Evolutionary conservation across 352 stramenopile species (phyloP).

Genomic region (Globisporangium nagaii): DNA sequence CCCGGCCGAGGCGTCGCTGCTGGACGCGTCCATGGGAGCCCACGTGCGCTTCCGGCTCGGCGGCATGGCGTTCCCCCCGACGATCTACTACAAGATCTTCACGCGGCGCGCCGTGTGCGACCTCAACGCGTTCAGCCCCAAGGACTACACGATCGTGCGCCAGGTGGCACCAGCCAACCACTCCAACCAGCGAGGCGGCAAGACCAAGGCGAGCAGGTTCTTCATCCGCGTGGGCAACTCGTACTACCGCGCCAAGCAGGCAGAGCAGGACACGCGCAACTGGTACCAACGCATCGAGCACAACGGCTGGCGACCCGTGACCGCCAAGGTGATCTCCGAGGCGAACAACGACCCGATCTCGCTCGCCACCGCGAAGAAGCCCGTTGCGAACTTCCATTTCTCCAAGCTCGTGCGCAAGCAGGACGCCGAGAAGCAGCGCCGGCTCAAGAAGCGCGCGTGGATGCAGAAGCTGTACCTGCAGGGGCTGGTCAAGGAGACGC

Average conservation of each 20-base stretch:
- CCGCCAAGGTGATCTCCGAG: conserved; percentile 66
- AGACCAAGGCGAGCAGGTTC: conserved; percentile 12
- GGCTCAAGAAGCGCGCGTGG: conserved; percentile 68
- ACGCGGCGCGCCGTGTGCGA: conserved; percentile 82
- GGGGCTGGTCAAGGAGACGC: conserved; percentile 28
- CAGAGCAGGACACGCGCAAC: conserved; percentile 41
- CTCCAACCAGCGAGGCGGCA: conserved; percentile 14
- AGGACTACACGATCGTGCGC: conserved; percentile 74
- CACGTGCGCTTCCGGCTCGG: conserved; percentile 87
- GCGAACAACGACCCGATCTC: conserved; percentile 53
- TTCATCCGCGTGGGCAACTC: conserved; percentile 73
- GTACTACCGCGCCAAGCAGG: conserved; percentile 56
- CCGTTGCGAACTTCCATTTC: conserved; percentile 32
- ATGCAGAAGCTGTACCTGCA: conserved; percentile 79
- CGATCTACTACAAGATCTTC: conserved; percentile 94
- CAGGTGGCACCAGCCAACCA: conserved; percentile 25
- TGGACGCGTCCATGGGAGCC: conserved; percentile 78
- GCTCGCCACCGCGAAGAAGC: conserved; percentile 35
- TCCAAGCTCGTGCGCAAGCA: conserved; percentile 48
- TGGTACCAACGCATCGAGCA: conserved; percentile 89
- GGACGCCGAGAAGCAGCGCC: conserved; percentile 40
- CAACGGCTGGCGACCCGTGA: conserved; percentile 89
- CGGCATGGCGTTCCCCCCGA: conserved; percentile 83
- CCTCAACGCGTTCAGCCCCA: conserved; percentile 86
- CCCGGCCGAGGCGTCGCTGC: conserved; percentile 60